Conservation (phyloP, 225 moss, liverwort and hornwort species). For the Bryum argenteum region DNA sequence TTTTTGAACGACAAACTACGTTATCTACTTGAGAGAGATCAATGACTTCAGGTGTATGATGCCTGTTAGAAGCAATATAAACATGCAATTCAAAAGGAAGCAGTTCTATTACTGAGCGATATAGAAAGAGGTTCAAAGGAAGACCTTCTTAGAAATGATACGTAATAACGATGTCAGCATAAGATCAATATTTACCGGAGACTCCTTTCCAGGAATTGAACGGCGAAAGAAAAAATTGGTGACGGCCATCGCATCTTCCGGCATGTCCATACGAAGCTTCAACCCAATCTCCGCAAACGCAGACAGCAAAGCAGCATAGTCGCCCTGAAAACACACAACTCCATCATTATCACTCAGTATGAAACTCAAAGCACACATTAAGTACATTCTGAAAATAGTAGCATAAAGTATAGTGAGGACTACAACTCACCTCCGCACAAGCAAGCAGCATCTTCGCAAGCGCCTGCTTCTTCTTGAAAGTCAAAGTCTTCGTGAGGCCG, state of each 20-base stretch:
- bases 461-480: slow-evolving; percentile 91
- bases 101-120: neutral
- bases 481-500: slow-evolving; percentile 89
- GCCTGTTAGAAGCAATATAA: slow-evolving; percentile 21
- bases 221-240: slow-evolving; percentile 98
- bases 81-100: neutral
- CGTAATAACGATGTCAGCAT: neutral
- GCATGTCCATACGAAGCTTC: slow-evolving; percentile 92
- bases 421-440: slow-evolving; percentile 79
- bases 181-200: slow-evolving; percentile 56
- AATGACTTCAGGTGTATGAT: neutral
- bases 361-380: slow-evolving; percentile 3
- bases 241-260: slow-evolving; percentile 95
- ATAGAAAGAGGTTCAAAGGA: neutral
- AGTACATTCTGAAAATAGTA: slow-evolving; percentile 3
- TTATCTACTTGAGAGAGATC: neutral
- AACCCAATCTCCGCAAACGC: slow-evolving; percentile 93
- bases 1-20: neutral
- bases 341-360: neutral
- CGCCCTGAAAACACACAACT: slow-evolving; percentile 59
- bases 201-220: slow-evolving; percentile 90
- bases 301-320: slow-evolving; percentile 87
- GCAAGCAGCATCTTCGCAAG: slow-evolving; percentile 95
- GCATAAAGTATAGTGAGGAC: slow-evolving; percentile 12
- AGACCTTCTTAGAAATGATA: neutral